These are phyloP conservation scores for Zoysia japonica DNA, from an alignment of 176 grass and related monocot species.

Conservation along the genomic window DNA sequence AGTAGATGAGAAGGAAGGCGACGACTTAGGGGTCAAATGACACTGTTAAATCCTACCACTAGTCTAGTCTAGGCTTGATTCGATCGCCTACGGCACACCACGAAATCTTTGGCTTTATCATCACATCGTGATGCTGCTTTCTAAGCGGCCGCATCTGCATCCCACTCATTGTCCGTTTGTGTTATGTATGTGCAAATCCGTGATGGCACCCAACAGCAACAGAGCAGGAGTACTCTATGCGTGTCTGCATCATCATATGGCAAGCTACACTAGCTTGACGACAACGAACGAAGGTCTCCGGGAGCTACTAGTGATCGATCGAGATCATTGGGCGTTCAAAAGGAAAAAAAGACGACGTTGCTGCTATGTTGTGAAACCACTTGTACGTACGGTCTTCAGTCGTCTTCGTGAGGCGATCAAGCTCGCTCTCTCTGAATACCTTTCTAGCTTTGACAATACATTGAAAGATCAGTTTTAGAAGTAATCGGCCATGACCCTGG, in stretches of 20 bases:
- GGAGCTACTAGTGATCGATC: too few relatives aligned
- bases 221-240: too few relatives aligned
- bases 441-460: slow-evolving; percentile 10
- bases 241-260: neutral
- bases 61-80: neutral
- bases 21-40: slow-evolving; percentile 19
- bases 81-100: neutral
- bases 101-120: slow-evolving; percentile 5
- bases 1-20: neutral
- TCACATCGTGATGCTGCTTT: neutral
- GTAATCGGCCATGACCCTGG: neutral
- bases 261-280: too few relatives aligned
- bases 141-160: neutral
- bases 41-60: neutral
- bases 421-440: neutral
- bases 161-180: neutral
- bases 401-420: too few relatives aligned
- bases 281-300: too few relatives aligned
- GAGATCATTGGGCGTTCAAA: too few relatives aligned
- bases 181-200: too few relatives aligned
- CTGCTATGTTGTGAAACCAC: slow-evolving; percentile 23
- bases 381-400: too few relatives aligned
- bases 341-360: too few relatives aligned
- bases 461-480: neutral
- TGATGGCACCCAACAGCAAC: neutral